These are phyloP conservation scores for Volvariella surrecta DNA, from an alignment of 1,284 basidiomycete genomes.

Conservation along the genomic window DNA sequence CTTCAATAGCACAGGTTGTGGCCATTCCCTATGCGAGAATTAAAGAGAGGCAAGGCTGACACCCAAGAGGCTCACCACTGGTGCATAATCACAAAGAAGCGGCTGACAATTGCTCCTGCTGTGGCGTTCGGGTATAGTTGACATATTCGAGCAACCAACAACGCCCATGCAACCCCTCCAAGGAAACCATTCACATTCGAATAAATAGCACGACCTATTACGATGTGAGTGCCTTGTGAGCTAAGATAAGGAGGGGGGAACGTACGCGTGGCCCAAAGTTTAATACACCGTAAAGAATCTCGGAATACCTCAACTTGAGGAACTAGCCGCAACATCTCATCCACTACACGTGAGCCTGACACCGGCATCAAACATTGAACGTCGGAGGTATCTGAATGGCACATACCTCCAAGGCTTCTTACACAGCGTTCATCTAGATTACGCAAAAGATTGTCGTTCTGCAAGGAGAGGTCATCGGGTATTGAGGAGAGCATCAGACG, in stretches of 20 bases:
- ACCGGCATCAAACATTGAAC: background rate
- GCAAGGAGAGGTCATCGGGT: conserved; percentile 85
- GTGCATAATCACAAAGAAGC: conserved; percentile 96
- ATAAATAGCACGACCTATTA: conserved; percentile 86
- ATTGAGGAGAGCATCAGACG: conserved; percentile 77
- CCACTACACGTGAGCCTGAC: conserved; percentile 89
- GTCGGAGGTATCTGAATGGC: background rate
- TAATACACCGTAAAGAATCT: conserved; percentile 91
- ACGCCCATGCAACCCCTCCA: conserved; percentile 98
- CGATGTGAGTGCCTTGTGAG: conserved; percentile 1
- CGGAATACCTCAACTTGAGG: conserved; percentile 94
- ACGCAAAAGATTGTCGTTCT: conserved; percentile 87
- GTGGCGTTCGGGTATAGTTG: conserved; percentile 95
- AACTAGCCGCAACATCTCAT: conserved; percentile 93
- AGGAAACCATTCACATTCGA: conserved; percentile 98
- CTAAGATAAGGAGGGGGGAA: conserved; percentile 13
- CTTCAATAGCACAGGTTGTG: conserved; percentile 93
- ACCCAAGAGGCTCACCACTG: conserved; percentile 63
- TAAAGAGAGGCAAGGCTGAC: conserved; percentile 1
- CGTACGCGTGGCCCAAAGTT: conserved; percentile 94
- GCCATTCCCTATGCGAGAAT: conserved; percentile 72
- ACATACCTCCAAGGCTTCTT: conserved; percentile 84
- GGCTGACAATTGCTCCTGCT: conserved; percentile 92
- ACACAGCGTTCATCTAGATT: conserved; percentile 95
- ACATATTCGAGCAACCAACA: conserved; percentile 97